Evolutionary conservation across 2,329 filamentous ascomycete species (phyloP), one percentile per base, ranked within the genome.

Genomic region (Cadophora malorum): DNA sequence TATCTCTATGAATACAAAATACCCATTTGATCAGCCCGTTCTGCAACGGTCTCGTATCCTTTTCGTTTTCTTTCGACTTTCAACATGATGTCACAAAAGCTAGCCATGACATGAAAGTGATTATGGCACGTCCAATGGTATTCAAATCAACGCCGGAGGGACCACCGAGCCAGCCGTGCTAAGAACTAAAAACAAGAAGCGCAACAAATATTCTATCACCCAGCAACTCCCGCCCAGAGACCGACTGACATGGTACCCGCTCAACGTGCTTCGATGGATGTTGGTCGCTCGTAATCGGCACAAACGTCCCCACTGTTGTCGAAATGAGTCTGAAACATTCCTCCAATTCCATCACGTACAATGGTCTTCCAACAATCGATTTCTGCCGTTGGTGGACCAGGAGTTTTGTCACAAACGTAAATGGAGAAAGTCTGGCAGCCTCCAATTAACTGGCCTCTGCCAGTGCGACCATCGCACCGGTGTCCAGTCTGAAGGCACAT

Each of bases 21-120:
- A 62, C 59, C 59, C 38, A 62, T 62, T 62, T 62, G 41, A 62
- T 62, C 41, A 50, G 16, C 33, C 16, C 45, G 33, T 2, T 66
- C 4, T 58, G 21, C 56, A 5, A 25, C n/a, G 25, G 2, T 19
- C 52, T 55, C 16, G 10, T 55, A 14, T 9, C 12, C 6, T 28
- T 28, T 28, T 5, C 28, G 28, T 28, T 28, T 3, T 28, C 28
- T 28, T 28, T 28, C 28, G 28, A 28, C 28, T 3, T 28, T 28
- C 28, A 28, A 28, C 28, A 28, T 28, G 5, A 28, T 28, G 56
- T 25, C 9, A 45, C 21, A 19, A 8, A 8, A 25, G n/a, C 35
- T 28, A 16, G 21, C 12, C n/a, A 25, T 14, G 21, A 25, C 21
- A 19, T 28, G 21, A 0, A 23, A 59, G 10, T 25, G 12, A 3